phyloP scores from a whole-genome alignment of 2,329 filamentous ascomycete species.

The Cytospora mali region DNA sequence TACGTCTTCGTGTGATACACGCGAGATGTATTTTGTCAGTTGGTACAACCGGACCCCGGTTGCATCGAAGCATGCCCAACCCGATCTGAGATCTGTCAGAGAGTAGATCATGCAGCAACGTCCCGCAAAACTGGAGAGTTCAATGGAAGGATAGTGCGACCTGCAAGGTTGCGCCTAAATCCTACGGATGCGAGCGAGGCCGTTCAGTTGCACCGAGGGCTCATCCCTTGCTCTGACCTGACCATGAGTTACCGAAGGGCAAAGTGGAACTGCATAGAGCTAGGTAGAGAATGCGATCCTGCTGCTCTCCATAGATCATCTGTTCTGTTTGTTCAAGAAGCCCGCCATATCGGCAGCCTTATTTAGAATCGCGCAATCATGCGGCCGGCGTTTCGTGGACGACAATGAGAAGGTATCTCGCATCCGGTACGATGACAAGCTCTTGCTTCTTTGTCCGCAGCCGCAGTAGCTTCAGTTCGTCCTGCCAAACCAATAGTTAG shows the following conservation, averaged over 20 bases:
- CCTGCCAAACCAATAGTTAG: conserved; percentile 45
- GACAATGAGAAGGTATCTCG: conserved; percentile 77
- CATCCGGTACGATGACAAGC: conserved; percentile 79
- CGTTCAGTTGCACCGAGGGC: background rate
- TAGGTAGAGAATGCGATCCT: background rate
- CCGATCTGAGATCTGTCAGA: conserved; percentile 12
- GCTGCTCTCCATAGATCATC: background rate
- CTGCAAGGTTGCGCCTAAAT: conserved; percentile 12
- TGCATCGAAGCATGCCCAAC: background rate
- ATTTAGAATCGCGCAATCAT: conserved; percentile 39
- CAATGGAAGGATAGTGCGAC: background rate
- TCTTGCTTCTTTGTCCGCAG: conserved; percentile 85
- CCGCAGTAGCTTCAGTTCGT: conserved; percentile 75
- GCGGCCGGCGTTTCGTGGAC: conserved; percentile 79
- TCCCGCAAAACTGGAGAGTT: background rate
- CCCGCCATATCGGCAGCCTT: conserved; percentile 5
- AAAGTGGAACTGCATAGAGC: background rate
- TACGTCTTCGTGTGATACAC: background rate
- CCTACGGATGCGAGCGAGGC: conserved; percentile 1
- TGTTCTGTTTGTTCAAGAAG: background rate
- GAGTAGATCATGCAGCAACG: background rate
- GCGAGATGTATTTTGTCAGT: background rate
- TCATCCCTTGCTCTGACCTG: background rate
- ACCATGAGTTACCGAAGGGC: background rate
- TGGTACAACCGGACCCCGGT: background rate